Conservation (phyloP, 257 asterid species). For the Primulina eburnea region DNA sequence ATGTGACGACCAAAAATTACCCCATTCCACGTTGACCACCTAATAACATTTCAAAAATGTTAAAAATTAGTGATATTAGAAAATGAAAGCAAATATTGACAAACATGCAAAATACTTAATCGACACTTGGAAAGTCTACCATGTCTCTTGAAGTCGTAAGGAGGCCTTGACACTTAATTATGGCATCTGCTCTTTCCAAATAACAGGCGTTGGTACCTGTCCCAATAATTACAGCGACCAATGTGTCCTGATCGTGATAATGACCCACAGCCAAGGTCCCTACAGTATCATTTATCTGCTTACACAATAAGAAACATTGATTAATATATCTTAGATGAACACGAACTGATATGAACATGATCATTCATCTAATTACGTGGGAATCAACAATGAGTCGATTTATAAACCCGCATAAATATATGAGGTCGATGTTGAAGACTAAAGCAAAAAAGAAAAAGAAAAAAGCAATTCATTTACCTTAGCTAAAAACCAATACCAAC, state of each 20-base stretch:
- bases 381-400: not conserved
- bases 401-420: not conserved
- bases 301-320: constrained; percentile 9
- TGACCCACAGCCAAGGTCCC: constrained; percentile 84
- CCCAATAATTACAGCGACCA: constrained; percentile 80
- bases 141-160: constrained; percentile 61
- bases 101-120: constrained; percentile 2
- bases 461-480: not conserved
- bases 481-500: not conserved
- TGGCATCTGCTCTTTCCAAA: constrained; percentile 82
- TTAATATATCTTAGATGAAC: not conserved
- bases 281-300: constrained; percentile 80
- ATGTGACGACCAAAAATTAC: constrained; percentile 91
- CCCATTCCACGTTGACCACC: constrained; percentile 98
- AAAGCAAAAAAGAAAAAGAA: not conserved
- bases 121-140: constrained; percentile 42
- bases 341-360: not conserved
- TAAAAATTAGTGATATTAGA: not conserved
- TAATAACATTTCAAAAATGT: constrained; percentile 26
- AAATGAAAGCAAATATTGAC: not conserved
- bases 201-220: constrained; percentile 97
- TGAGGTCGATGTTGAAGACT: not conserved
- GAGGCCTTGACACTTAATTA: constrained; percentile 82
- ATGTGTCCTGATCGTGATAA: constrained; percentile 78
- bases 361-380: constrained; percentile 23